Evolutionary conservation across 1,284 basidiomycete species (phyloP).

Genomic region (Marasmius sp.): DNA sequence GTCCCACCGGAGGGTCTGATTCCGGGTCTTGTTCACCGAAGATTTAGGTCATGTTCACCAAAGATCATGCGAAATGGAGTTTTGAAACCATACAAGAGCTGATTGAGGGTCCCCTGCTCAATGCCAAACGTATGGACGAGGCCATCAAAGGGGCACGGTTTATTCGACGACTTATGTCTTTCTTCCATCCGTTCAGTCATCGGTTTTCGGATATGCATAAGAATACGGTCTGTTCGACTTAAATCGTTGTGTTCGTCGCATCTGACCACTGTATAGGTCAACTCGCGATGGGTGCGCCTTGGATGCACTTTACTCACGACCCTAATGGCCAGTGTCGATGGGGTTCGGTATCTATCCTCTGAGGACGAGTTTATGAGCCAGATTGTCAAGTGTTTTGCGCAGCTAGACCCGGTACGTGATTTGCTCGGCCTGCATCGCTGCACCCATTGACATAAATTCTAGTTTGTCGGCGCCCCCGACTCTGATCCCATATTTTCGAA

Average conservation of each 20-base stretch:
- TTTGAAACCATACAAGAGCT: constrained; percentile 87
- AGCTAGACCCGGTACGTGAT: constrained; percentile 83
- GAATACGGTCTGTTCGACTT: constrained; percentile 45
- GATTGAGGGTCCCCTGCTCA: constrained; percentile 89
- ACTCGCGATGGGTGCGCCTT: constrained; percentile 81
- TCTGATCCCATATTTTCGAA: constrained; percentile 87
- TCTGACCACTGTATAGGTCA: constrained; percentile 47
- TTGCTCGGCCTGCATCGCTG: neutral
- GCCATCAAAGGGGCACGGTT: constrained; percentile 90
- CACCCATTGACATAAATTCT: neutral
- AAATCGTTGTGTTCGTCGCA: neutral
- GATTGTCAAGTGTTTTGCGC: constrained; percentile 85
- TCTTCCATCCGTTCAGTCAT: constrained; percentile 89
- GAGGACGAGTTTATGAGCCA: constrained; percentile 91
- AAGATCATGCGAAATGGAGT: constrained; percentile 93
- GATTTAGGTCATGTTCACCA: constrained; percentile 76
- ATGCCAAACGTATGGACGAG: constrained; percentile 94
- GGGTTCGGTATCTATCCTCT: constrained; percentile 72
- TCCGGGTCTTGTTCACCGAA: constrained; percentile 12
- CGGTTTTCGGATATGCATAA: constrained; percentile 84
- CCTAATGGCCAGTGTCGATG: constrained; percentile 82
- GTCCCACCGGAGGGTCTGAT: constrained; percentile 9
- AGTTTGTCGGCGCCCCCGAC: constrained; percentile 69
- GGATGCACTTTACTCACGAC: constrained; percentile 84
- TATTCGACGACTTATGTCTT: constrained; percentile 83